phyloP scores from a whole-genome alignment of 805 yeast species.

The Saturnispora sanitii region DNA sequence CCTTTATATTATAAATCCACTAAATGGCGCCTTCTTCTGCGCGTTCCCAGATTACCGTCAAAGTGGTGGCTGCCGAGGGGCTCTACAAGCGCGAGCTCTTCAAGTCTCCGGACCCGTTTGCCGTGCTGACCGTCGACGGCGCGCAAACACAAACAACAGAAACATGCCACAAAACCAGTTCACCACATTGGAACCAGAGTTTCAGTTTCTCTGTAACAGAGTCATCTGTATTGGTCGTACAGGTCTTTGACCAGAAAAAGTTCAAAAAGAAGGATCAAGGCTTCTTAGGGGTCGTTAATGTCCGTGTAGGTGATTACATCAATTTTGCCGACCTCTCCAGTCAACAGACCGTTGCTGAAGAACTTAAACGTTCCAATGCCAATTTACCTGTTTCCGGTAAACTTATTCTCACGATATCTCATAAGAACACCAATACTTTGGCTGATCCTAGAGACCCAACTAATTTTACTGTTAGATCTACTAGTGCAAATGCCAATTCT shows the following conservation, averaged over 20 bases:
- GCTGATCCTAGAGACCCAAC: conserved; percentile 26
- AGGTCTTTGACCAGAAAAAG: conserved; percentile 94
- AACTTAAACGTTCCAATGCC: conserved; percentile 84
- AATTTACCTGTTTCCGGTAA: conserved; percentile 90
- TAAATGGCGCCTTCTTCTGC: neutral
- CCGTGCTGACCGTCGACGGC: conserved; percentile 95
- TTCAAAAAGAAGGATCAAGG: conserved; percentile 99
- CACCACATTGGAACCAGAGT: conserved; percentile 96
- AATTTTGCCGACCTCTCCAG: conserved; percentile 41
- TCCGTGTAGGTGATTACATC: conserved; percentile 80
- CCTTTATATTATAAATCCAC: neutral
- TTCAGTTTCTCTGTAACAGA: conserved; percentile 71
- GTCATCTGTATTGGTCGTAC: conserved; percentile 79
- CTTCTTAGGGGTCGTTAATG: conserved; percentile 89
- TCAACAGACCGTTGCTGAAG: conserved; percentile 89
- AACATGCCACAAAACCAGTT: conserved; percentile 85
- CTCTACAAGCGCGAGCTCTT: conserved; percentile 91
- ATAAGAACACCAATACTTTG: conserved; percentile 20
- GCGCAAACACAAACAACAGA: conserved; percentile 91
- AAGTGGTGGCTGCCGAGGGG: conserved; percentile 91
- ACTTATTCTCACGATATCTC: conserved; percentile 66
- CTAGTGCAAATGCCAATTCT: neutral
- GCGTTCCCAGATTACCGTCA: conserved; percentile 42
- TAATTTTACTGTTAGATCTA: conserved; percentile 14
- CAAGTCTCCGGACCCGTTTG: conserved; percentile 96